Evolutionary conservation across 768 basidiomycete genomes (phyloP).

Genomic region (Boletus reticuloceps): DNA sequence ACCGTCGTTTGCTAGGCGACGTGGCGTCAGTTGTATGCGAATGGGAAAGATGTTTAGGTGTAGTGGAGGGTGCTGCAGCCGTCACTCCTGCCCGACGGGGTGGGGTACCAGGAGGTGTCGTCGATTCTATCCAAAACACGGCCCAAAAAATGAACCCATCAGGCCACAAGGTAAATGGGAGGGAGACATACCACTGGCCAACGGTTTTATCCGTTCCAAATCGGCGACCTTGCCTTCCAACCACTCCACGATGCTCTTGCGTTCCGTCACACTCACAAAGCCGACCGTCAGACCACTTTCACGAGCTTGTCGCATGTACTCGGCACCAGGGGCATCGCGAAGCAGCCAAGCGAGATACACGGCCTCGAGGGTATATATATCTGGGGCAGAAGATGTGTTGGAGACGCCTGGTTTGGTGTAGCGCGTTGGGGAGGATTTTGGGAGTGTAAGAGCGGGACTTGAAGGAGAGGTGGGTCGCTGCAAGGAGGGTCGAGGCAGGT

Average conservation of each 20-base stretch:
- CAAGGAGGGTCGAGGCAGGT: slow-evolving; percentile 45
- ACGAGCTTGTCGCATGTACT: slow-evolving; percentile 86
- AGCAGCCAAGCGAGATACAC: slow-evolving; percentile 84
- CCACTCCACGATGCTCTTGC: slow-evolving; percentile 86
- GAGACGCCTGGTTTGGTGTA: slow-evolving; percentile 63
- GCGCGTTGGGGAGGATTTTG: slow-evolving; percentile 75
- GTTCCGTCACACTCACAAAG: slow-evolving; percentile 84
- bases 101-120: neutral
- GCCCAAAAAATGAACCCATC: neutral
- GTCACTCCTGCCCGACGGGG: slow-evolving; percentile 24
- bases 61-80: slow-evolving; percentile 16
- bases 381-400: slow-evolving; percentile 27
- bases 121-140: neutral
- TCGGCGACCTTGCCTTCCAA: slow-evolving; percentile 52
- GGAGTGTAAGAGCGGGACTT: slow-evolving; percentile 49
- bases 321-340: slow-evolving; percentile 68
- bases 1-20: slow-evolving; percentile 1
- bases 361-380: slow-evolving; percentile 78
- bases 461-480: slow-evolving; percentile 67
- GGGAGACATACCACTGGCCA: slow-evolving; percentile 17
- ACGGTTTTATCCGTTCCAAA: slow-evolving; percentile 25
- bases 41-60: slow-evolving; percentile 21
- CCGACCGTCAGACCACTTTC: slow-evolving; percentile 70
- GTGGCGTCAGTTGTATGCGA: slow-evolving; percentile 10
- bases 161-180: neutral